Evolutionary conservation across 805 yeast species (phyloP), one percentile per base, ranked within the genome.

Genomic region (Torulaspora gathmanii): DNA sequence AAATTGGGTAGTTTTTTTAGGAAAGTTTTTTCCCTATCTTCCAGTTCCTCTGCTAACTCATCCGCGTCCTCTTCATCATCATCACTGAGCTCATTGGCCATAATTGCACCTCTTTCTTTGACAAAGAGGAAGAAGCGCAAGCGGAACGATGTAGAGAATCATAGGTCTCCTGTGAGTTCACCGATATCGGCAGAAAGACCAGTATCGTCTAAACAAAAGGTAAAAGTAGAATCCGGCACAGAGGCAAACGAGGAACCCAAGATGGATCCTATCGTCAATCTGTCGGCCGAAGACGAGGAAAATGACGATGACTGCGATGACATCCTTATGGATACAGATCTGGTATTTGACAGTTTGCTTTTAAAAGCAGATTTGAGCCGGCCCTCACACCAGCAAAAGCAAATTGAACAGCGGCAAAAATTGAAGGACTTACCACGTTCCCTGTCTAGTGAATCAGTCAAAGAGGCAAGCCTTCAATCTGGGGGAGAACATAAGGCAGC

Each of bases 271-370:
- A 44, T 35, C 9, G 23, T 28, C 10, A 46, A 49, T 2, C 43
- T 42, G n/a, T 22, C 44, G 2, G 28, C 22, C 17, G 39, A 41
- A 3, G 44, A 41, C 23, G 47, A 36, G 3, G 20, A 25, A 29
- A 33, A 45, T 11, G 53, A 47, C 15, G 53, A 46, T 29, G 52
- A 45, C 10, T 53, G 50, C 6, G 52, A 57, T 30, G 56, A 54
- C 17, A 42, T 46, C 17, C 42, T 62, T 9, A 49, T 61, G 56
- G 66, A 63, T 37, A 54, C 61, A 16, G 64, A 60, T 46, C 38
- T 55, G 26, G 56, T 60, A 4, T 63, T 63, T 45, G 64, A 61
- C 45, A 54, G 53, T 42, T 37, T 63, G 6, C 47, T 63, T n/a
- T 46, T 57, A 10, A 56, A 58, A 40, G 50, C 55, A 8, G 51